These are phyloP conservation scores for Candida lessepsii DNA, from an alignment of 805 yeast species.

Conservation along the genomic window DNA sequence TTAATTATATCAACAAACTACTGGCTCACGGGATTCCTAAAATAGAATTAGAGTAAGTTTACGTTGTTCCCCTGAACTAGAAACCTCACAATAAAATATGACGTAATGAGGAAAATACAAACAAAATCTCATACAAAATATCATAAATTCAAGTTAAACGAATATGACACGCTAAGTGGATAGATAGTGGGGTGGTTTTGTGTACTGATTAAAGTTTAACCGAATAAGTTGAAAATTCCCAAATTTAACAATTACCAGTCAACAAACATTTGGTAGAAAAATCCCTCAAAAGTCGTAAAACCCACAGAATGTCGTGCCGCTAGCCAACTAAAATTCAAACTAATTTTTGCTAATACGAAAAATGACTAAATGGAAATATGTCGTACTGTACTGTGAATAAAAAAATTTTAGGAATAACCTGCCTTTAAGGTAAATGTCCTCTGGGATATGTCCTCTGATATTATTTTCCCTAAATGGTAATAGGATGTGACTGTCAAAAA, in stretches of 20 bases:
- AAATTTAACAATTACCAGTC: neutral
- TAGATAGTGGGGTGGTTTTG: too few species aligned
- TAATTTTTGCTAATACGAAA: neutral
- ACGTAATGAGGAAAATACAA: slow-evolving; percentile 3
- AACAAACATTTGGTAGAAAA: too few species aligned
- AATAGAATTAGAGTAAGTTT: neutral
- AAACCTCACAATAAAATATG: neutral
- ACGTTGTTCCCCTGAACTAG: neutral
- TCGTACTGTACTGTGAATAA: slow-evolving; percentile 2
- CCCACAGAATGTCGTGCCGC: neutral
- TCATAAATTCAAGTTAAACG: too few species aligned
- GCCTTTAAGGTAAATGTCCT: slow-evolving; percentile 2
- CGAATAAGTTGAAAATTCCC: neutral
- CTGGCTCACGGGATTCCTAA: too few species aligned
- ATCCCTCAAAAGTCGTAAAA: slow-evolving; percentile 5
- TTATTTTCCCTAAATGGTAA: slow-evolving; percentile 5
- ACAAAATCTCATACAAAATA: too few species aligned
- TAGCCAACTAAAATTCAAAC: neutral
- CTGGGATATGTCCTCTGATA: too few species aligned
- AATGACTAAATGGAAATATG: neutral
- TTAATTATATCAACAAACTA: too few species aligned
- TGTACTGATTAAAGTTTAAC: neutral
- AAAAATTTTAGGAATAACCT: slow-evolving; percentile 1
- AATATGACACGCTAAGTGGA: too few species aligned
- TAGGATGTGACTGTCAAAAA: slow-evolving; percentile 1